A percentile compares a stretch with the other conserved stretches of the same genome.
These are phyloP conservation scores for Diplodia scrobiculata DNA, from an alignment of 2,329 filamentous ascomycete genomes.

Conservation along the genomic window DNA sequence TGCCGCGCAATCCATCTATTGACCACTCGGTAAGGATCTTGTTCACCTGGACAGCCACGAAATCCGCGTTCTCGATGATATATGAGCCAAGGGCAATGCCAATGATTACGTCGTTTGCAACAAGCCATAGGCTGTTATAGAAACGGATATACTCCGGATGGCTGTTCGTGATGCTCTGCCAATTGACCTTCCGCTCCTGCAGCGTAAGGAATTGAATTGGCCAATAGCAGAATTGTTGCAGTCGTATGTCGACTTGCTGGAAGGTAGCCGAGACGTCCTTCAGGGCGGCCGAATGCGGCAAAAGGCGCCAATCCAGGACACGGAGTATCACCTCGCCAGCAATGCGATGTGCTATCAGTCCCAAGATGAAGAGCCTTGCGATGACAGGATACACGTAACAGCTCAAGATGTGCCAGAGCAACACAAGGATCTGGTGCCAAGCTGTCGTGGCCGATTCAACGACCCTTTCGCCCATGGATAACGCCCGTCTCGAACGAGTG, in stretches of 20 bases:
- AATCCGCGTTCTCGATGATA: slow-evolving; percentile 89
- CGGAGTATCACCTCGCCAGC: slow-evolving; percentile 76
- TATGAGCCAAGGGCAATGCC: slow-evolving; percentile 95
- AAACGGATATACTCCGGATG: slow-evolving; percentile 98
- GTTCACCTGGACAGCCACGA: slow-evolving; percentile 79
- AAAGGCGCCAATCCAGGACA: slow-evolving; percentile 80
- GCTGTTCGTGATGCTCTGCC: slow-evolving; percentile 92
- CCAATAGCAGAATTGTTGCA: slow-evolving; percentile 99
- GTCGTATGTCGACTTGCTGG: slow-evolving; percentile 93
- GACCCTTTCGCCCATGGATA: slow-evolving; percentile 92
- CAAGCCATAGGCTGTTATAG: slow-evolving; percentile 98
- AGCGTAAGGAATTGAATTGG: slow-evolving; percentile 93
- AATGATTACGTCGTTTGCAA: slow-evolving; percentile 98
- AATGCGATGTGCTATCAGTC: slow-evolving; percentile 76
- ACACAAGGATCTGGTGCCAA: slow-evolving; percentile 71
- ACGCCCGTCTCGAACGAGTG: slow-evolving; percentile 74
- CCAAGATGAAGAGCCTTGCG: slow-evolving; percentile 70
- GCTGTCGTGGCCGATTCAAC: slow-evolving; percentile 89
- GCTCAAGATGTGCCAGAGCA: slow-evolving; percentile 69
- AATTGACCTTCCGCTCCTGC: slow-evolving; percentile 84
- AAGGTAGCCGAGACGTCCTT: slow-evolving; percentile 97
- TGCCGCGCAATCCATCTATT: slow-evolving; percentile 81
- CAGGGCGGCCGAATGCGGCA: slow-evolving; percentile 76
- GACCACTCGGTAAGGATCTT: slow-evolving; percentile 77
- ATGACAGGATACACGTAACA: slow-evolving; percentile 78